Base-by-base conservation (phyloP, 768 basidiomycete species). In the Kwoniella bestiolae region DNA sequence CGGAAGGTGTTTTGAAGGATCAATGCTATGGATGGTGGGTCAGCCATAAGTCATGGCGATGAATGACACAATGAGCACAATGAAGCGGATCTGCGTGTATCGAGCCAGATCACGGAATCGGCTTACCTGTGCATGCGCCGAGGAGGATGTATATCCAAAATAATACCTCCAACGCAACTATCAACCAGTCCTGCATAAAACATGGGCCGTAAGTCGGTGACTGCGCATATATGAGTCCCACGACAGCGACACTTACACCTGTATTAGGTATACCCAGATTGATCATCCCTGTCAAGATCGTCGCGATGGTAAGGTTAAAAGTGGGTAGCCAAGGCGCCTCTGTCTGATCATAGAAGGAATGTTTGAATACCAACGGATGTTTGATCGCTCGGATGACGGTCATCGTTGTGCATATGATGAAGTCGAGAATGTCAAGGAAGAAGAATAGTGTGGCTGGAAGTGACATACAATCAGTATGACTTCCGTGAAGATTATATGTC, bases 371-470 rank as follows among this genome's bases (percentile, higher is more conserved):
- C 16, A 25, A 3, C 12, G 56, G 16, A 34, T 56, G 25, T 23
- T 56, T 44, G 35, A 56, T 44, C 56, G 56, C 56, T 56, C 56
- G 38, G 38, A 56, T 25, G 56, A 38, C 41, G 21, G 38, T 38
- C 56, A 56, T 56, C 8, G 28, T 28, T 3, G 35, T 41, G 56
- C 56, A 56, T 14, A 56, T 32, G 14, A 23, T 25, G 18, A 56
- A 44, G 7, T 38, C 3, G n/a, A 25, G 25, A 16, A 56, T 28
- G 38, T 56, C 56, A 23, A 56, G 14, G 0, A 44, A 23, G 56
- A 56, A 56, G 34, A n/a, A 56, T 41, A 56, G 12, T 11, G 56
- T 56, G 9, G 56, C 56, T 56, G 26, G n/a, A n/a, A n/a, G n/a
- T 11, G 3, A 18, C 21, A n/a, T 1, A n/a, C n/a, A 21, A 55